Base-by-base conservation (phyloP, 148 eudicot genomes). In the Dysphania ambrosioides region DNA sequence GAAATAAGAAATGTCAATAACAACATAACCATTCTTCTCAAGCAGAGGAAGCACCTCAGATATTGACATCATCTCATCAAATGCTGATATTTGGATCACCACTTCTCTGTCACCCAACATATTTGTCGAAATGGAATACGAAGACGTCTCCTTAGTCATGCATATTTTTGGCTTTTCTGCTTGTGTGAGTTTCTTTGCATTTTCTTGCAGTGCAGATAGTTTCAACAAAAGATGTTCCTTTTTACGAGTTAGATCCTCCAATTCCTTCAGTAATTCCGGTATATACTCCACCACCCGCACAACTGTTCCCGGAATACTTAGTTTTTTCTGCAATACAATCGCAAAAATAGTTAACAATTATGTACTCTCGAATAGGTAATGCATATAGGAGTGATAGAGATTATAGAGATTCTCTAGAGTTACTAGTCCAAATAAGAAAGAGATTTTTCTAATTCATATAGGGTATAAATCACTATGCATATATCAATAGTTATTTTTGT, bases 221-320 rank as follows among this genome's bases (percentile, higher is more conserved):
- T 64, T 82, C 42, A 81, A 58, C 16, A 72, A 58, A 21, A 88
- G 80, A 64, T 75, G 77, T 68, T 89, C 88, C 74, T 88, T 91
- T 76, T 76, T 79, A 1, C 77, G 47, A 36, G 41, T 49, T 8
- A 93, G 77, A 18, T 74, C 75, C 21, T 83, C 87, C 53, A 93
- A 85, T 82, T 93, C 89, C 41, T 80, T 88, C 66, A 85, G 91
- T 63, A 93, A 81, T 53, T 93, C 93, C 0, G 97, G 98, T 78
- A 89, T 89, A 84, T 93, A 91, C 70, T 91, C 89, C 30, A 93
- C 65, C n/a, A 78, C 94, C 0, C 81, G 72, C 10, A 88, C 81
- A 6, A 93, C 84, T 10, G 93, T 91, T 1, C 68, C 55, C 0
- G 97, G 94, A 23, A 91, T 85, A 77, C 95, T 93, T 75, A 88